Conservation (phyloP, 495 filamentous ascomycete species). For the Annulohypoxylon bovei region DNA sequence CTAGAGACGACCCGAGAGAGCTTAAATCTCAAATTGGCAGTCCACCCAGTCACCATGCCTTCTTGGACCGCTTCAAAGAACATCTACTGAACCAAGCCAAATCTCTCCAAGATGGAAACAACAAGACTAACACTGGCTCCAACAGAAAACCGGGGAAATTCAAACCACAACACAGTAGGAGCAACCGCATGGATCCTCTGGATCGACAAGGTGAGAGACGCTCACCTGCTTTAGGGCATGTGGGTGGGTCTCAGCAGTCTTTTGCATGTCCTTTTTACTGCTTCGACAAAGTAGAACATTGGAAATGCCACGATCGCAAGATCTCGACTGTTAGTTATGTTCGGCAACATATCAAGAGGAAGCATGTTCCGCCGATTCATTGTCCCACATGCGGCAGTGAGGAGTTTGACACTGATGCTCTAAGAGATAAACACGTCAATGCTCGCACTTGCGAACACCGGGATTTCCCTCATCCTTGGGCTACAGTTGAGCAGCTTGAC, state of each 20-base stretch:
- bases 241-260: not conserved
- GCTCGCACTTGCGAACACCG: not conserved
- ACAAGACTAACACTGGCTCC: not conserved
- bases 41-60: too few relatives aligned
- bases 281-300: not conserved
- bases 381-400: conserved; percentile 25
- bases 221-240: not conserved
- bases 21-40: not conserved
- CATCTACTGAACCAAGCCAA: not conserved
- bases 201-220: not conserved
- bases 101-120: not conserved
- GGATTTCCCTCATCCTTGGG: not conserved
- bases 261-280: conserved; percentile 29
- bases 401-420: not conserved
- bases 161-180: not conserved
- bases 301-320: not conserved
- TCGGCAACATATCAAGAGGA: conserved; percentile 28
- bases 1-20: not conserved
- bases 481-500: conserved; percentile 1
- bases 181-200: not conserved
- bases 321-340: conserved; percentile 26
- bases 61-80: too few relatives aligned
- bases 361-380: not conserved
- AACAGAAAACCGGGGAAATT: not conserved
- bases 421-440: conserved; percentile 3